phyloP scores from a whole-genome alignment of 2,329 filamentous ascomycete species.

The Byssoonygena ceratinophila region DNA sequence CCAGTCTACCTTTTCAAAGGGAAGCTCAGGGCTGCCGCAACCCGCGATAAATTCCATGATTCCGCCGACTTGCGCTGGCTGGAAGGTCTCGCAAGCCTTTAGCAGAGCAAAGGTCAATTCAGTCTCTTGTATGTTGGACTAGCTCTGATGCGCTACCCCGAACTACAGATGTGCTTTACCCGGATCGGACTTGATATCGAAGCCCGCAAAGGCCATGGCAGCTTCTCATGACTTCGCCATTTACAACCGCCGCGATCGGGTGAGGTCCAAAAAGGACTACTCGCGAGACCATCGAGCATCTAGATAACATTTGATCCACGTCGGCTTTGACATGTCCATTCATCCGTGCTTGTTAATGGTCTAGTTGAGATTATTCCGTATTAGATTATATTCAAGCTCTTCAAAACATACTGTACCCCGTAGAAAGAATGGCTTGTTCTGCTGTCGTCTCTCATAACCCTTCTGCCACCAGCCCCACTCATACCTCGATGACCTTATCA shows the following conservation, averaged over 20 bases:
- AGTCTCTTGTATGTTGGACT: constrained; percentile 6
- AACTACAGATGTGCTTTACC: not conserved
- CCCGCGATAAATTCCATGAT: constrained; percentile 20
- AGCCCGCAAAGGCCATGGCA: not conserved
- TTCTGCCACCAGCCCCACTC: not conserved
- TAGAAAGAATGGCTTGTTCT: not conserved
- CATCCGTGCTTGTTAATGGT: not conserved
- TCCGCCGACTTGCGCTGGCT: constrained; percentile 17
- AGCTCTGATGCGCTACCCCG: not conserved
- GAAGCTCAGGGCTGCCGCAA: constrained; percentile 20
- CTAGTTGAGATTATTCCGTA: not conserved
- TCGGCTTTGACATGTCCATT: not conserved
- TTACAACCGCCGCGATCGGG: not conserved
- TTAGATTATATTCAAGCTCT: too few species aligned
- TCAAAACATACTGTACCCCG: too few species aligned
- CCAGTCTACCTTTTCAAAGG: constrained; percentile 22
- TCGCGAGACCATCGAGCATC: not conserved
- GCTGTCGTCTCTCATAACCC: not conserved
- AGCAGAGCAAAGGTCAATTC: constrained; percentile 7
- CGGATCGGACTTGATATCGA: not conserved
- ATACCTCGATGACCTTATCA: not conserved
- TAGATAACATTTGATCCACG: too few species aligned
- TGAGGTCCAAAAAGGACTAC: not conserved
- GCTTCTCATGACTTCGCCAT: not conserved
- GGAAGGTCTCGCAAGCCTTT: not conserved